Conservation (phyloP, 2,329 filamentous ascomycete genomes). For the Raffaelea arxii region DNA sequence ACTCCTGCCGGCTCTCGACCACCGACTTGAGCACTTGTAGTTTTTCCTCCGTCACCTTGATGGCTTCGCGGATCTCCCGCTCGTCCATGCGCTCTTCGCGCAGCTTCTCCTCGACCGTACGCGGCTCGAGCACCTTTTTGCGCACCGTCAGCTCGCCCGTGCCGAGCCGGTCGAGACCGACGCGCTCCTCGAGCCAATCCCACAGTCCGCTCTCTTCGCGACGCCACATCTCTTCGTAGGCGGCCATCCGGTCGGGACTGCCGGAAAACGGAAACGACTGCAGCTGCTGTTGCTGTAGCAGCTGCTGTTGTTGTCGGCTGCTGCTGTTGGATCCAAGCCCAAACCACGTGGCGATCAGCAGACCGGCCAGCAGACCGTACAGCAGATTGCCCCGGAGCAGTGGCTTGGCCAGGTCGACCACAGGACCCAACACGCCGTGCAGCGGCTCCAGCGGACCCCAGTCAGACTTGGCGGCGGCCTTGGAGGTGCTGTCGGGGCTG, state of each 20-base stretch:
- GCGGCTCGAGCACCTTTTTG: conserved; percentile 42
- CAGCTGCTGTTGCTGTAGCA: conserved; percentile 14
- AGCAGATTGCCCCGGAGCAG: conserved; percentile 69
- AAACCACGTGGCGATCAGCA: conserved; percentile 69
- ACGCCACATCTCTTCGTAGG: conserved; percentile 90
- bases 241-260: conserved; percentile 60
- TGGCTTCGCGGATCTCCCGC: conserved; percentile 68
- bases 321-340: conserved; percentile 49
- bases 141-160: conserved; percentile 17
- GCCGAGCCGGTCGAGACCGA: conserved; percentile 55
- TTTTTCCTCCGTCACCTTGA: conserved; percentile 78
- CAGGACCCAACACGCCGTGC: conserved; percentile 57
- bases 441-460: conserved; percentile 83
- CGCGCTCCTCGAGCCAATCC: conserved; percentile 86
- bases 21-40: conserved; percentile 67
- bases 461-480: conserved; percentile 33
- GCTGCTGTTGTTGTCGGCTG: conserved; percentile 24
- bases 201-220: conserved; percentile 81
- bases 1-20: conserved; percentile 31
- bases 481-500: conserved; percentile 26
- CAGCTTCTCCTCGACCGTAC: conserved; percentile 50
- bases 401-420: conserved; percentile 59
- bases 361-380: conserved; percentile 61
- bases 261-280: conserved; percentile 22
- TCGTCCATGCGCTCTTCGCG: conserved; percentile 56